Conservation (phyloP, 176 grass and related monocot genomes). For the Coix lacrymajobi region DNA sequence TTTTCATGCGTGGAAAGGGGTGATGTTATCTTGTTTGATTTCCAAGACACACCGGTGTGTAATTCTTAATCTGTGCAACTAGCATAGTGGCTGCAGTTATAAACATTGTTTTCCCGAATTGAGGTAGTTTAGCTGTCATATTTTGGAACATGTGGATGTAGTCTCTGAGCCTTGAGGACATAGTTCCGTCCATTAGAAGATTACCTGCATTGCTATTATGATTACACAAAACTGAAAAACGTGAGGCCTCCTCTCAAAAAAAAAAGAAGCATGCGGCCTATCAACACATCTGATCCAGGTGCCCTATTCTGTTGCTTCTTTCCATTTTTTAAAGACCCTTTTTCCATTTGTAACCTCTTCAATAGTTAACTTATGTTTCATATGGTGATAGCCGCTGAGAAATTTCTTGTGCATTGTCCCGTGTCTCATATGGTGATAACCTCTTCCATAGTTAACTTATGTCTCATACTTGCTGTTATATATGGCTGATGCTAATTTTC, state of each 20-base stretch:
- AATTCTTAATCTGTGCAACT: neutral
- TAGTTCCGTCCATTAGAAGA: neutral
- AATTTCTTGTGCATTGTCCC: neutral
- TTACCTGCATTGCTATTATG: neutral
- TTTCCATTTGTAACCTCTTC: neutral
- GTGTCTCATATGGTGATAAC: neutral
- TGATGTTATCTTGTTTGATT: constrained; percentile 1
- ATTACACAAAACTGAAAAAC: neutral
- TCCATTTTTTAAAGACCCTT: neutral
- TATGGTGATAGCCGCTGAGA: neutral
- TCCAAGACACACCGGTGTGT: neutral
- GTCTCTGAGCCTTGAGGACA: neutral
- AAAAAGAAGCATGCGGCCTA: neutral
- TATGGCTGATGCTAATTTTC: neutral
- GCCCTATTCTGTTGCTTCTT: neutral
- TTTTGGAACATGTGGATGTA: neutral
- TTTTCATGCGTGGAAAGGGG: neutral
- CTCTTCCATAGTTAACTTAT: too few relatives aligned
- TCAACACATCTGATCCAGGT: neutral
- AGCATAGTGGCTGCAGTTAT: neutral
- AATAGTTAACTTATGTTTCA: neutral
- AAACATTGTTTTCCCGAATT: neutral
- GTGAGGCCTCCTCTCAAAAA: neutral
- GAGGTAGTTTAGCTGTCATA: neutral
- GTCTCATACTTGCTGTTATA: neutral